Percentiles rank a stretch among this genome's conserved stretches.
These are phyloP conservation scores for Fusarium denticulatum DNA, from an alignment of 2,329 filamentous ascomycete genomes.

Conservation along the genomic window DNA sequence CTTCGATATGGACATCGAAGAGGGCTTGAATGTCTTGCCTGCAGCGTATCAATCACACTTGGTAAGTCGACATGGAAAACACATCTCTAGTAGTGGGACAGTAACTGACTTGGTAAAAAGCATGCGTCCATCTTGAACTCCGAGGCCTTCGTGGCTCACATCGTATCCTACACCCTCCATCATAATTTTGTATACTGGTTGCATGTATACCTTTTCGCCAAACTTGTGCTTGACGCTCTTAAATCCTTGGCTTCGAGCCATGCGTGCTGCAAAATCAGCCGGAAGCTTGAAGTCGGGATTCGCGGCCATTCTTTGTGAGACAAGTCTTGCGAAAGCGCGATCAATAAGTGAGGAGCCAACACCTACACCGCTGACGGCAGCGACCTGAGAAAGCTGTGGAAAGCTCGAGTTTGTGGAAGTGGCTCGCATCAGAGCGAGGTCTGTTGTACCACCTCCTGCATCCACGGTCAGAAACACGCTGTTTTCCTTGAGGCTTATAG, in stretches of 20 bases:
- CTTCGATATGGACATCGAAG: conserved; percentile 49
- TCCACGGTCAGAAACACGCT: conserved; percentile 57
- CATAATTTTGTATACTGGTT: conserved; percentile 52
- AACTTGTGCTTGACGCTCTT: conserved; percentile 54
- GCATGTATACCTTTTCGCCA: conserved; percentile 55
- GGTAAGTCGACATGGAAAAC: neutral
- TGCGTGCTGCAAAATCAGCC: conserved; percentile 48
- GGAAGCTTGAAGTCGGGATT: conserved; percentile 52
- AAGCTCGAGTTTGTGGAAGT: conserved; percentile 41
- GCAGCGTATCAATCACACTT: neutral
- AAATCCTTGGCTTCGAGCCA: conserved; percentile 53
- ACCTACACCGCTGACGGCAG: conserved; percentile 56
- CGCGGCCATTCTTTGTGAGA: conserved; percentile 49
- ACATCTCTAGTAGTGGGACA: neutral
- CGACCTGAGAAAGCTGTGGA: conserved; percentile 49
- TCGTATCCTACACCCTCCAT: conserved; percentile 56
- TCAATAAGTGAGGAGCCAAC: conserved; percentile 60
- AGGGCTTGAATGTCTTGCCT: conserved; percentile 56
- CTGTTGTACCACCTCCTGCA: conserved; percentile 59
- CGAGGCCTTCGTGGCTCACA: conserved; percentile 50
- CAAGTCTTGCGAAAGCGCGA: conserved; percentile 52
- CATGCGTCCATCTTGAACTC: conserved; percentile 54
- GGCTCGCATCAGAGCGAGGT: conserved; percentile 57
- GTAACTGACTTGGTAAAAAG: conserved; percentile 50
- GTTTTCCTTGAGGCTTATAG: conserved; percentile 50